A percentile compares a stretch with the other conserved stretches of the same genome.
Conservation (phyloP, 2,329 filamentous ascomycete species). For the Colletotrichum siamense region DNA sequence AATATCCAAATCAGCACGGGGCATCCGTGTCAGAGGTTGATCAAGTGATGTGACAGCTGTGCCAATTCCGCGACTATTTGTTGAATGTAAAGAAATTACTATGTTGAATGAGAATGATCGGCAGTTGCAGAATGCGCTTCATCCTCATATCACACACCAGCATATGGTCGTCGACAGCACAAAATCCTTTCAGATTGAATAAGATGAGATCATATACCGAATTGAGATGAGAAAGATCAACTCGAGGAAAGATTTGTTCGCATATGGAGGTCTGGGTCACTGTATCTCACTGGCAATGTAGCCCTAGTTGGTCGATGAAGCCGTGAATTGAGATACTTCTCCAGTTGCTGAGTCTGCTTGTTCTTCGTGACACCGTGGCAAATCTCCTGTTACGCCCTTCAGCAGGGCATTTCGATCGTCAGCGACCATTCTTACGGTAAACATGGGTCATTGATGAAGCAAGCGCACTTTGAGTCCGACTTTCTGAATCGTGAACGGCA, state of each 20-base stretch:
- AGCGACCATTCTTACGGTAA: neutral
- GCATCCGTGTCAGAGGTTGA: neutral
- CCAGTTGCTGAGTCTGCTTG: neutral
- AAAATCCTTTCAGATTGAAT: too few relatives aligned
- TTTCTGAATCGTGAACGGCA: neutral
- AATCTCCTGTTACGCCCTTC: neutral
- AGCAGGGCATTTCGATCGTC: neutral
- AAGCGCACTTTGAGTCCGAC: neutral
- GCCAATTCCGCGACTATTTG: too few relatives aligned
- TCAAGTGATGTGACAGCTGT: neutral
- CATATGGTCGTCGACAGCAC: neutral
- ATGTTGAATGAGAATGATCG: too few relatives aligned
- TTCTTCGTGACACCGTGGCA: neutral
- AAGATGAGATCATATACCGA: too few relatives aligned
- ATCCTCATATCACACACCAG: neutral
- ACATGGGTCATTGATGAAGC: neutral
- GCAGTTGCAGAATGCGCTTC: too few relatives aligned
- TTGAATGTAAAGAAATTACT: too few relatives aligned
- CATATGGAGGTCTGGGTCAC: too few relatives aligned
- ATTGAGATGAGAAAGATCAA: neutral
- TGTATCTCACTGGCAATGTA: too few relatives aligned
- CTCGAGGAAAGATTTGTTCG: too few relatives aligned
- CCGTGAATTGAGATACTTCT: neutral
- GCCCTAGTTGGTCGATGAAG: neutral
- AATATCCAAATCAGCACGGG: neutral